Conservation (phyloP, 2,329 filamentous ascomycete species). For the Emmonsia crescens region DNA sequence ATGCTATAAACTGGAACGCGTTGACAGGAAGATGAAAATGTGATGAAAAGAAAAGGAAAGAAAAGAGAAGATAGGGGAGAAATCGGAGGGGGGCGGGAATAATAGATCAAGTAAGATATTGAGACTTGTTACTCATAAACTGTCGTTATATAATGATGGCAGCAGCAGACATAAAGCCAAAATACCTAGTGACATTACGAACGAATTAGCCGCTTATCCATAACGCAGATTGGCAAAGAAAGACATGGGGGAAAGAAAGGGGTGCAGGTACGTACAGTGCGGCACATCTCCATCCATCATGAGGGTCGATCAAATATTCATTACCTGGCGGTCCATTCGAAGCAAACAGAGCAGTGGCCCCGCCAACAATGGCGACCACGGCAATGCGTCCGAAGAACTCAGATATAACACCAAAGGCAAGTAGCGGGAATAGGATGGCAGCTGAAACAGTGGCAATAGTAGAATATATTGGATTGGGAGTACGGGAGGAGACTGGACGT, state of each 20-base stretch:
- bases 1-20: neutral
- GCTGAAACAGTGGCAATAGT: conserved; percentile 39
- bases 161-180: conserved; percentile 29
- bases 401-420: conserved; percentile 48
- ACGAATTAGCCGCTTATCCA: neutral
- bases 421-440: conserved; percentile 46
- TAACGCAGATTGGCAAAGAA: neutral
- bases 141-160: conserved; percentile 28
- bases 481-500: conserved; percentile 10
- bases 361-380: conserved; percentile 44
- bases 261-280: conserved; percentile 23
- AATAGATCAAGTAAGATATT: neutral
- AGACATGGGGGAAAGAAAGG: conserved; percentile 1
- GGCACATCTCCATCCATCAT: conserved; percentile 32
- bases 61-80: neutral
- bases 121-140: conserved; percentile 1
- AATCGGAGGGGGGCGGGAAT: neutral
- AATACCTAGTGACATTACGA: conserved; percentile 22
- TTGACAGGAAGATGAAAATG: neutral
- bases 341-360: conserved; percentile 34
- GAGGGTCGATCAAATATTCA: conserved; percentile 26
- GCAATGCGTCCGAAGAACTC: conserved; percentile 48
- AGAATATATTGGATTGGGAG: conserved; percentile 21
- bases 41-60: neutral
- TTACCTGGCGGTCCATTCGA: conserved; percentile 26